Evolutionary conservation across 73 alveolate genomes (phyloP).

Genomic region (Effrenium voratum): DNA sequence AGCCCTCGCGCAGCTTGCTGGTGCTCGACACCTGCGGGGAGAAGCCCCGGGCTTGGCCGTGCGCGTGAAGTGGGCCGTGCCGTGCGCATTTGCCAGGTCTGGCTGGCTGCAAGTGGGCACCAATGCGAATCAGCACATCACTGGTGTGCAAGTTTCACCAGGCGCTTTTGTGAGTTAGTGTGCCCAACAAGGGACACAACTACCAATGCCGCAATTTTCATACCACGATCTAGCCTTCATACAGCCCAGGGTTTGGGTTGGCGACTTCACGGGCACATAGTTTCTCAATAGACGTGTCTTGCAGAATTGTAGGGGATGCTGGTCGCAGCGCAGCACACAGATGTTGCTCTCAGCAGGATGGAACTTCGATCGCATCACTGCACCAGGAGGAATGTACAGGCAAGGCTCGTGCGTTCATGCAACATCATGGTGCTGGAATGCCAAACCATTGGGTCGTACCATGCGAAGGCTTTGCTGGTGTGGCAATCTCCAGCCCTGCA

Average conservation of each 20-base stretch:
- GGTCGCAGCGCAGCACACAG: not conserved
- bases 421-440: not conserved
- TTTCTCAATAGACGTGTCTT: too few relatives aligned
- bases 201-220: too few relatives aligned
- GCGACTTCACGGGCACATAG: too few relatives aligned
- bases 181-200: too few relatives aligned
- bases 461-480: conserved; percentile 10
- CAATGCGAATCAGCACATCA: not conserved
- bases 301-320: too few relatives aligned
- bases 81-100: not conserved
- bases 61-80: not conserved
- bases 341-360: not conserved
- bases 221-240: too few relatives aligned
- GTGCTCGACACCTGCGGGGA: not conserved
- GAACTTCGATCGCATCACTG: not conserved
- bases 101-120: not conserved
- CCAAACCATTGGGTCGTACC: not conserved
- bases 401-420: conserved; percentile 1
- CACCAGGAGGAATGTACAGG: conserved; percentile 1
- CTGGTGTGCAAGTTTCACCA: not conserved
- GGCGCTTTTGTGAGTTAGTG: too few relatives aligned
- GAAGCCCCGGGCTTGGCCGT: not conserved
- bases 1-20: not conserved
- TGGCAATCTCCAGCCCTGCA: conserved; percentile 1
- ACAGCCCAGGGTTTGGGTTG: too few relatives aligned